Conservation (phyloP, 495 filamentous ascomycete genomes). For the Xylaria telfairii region DNA sequence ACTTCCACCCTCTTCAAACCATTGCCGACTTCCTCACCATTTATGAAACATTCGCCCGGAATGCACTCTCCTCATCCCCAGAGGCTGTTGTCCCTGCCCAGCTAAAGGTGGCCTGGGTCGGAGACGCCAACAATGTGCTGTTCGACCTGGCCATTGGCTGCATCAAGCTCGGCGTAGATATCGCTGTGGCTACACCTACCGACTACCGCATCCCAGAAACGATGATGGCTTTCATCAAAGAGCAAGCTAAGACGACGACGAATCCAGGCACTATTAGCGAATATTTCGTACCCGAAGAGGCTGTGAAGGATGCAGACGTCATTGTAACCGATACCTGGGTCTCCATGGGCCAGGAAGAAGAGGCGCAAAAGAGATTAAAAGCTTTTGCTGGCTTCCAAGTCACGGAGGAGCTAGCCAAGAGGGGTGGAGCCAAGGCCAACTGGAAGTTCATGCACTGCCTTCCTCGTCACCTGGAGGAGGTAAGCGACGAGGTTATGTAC, state of each 20-base stretch:
- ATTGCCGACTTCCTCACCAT: slow-evolving; percentile 94
- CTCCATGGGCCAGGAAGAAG: slow-evolving; percentile 94
- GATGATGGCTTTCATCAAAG: slow-evolving; percentile 73
- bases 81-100: slow-evolving; percentile 83
- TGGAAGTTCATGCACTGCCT: slow-evolving; percentile 99
- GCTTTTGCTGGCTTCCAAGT: slow-evolving; percentile 92
- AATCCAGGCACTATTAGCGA: slow-evolving; percentile 71
- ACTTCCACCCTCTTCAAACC: slow-evolving; percentile 89
- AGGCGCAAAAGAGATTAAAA: slow-evolving; percentile 73
- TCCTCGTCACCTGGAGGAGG: slow-evolving; percentile 92
- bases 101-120: slow-evolving; percentile 92
- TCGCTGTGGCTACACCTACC: slow-evolving; percentile 83
- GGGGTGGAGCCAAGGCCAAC: slow-evolving; percentile 82
- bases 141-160: slow-evolving; percentile 89
- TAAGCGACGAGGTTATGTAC: slow-evolving; percentile 94
- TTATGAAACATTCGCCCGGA: slow-evolving; percentile 77
- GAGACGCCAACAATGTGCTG: slow-evolving; percentile 95
- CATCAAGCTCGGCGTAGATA: slow-evolving; percentile 81
- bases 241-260: slow-evolving; percentile 60
- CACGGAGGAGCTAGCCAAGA: slow-evolving; percentile 77
- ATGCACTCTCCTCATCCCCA: too few relatives aligned
- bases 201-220: slow-evolving; percentile 76
- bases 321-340: slow-evolving; percentile 97
- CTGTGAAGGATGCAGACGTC: slow-evolving; percentile 85
- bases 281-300: slow-evolving; percentile 82